Conservation (phyloP, 2,329 filamentous ascomycete species). For the Penicillium sp. region DNA sequence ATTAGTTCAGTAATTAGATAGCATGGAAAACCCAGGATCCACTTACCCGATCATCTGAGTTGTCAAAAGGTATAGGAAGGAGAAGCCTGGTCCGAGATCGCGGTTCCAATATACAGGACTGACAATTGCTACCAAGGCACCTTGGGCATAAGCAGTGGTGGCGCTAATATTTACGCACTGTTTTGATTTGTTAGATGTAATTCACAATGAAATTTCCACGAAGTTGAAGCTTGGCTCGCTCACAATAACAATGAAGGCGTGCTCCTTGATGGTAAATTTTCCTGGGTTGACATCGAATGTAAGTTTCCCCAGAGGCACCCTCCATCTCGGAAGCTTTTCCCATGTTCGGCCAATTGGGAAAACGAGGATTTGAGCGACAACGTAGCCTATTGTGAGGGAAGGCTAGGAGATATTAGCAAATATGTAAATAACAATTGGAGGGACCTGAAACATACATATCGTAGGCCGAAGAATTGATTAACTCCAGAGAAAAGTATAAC, state of each 20-base stretch:
- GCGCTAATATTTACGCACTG: conserved; percentile 33
- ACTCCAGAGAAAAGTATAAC: conserved; percentile 25
- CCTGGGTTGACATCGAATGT: conserved; percentile 25
- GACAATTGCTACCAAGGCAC: conserved; percentile 33
- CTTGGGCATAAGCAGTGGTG: conserved; percentile 25
- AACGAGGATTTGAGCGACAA: conserved; percentile 24
- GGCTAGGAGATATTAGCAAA: conserved; percentile 13
- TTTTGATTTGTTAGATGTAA: neutral
- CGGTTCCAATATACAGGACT: conserved; percentile 37
- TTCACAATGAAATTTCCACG: neutral
- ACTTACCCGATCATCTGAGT: conserved; percentile 32
- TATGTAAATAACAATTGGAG: neutral
- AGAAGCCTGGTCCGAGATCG: conserved; percentile 34
- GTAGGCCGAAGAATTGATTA: conserved; percentile 27
- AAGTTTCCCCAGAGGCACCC: conserved; percentile 18
- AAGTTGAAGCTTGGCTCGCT: neutral
- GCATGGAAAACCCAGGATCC: neutral
- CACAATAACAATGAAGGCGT: conserved; percentile 26
- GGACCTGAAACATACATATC: conserved; percentile 20
- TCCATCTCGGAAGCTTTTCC: conserved; percentile 26
- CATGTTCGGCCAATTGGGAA: conserved; percentile 22
- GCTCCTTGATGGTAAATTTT: conserved; percentile 23
- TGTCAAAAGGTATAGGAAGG: conserved; percentile 33
- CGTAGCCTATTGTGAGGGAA: conserved; percentile 24
- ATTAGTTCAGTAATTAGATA: neutral